Evolutionary conservation across 495 filamentous ascomycete genomes (phyloP), one percentile per base, ranked within the genome.

Genomic region (Trichoderma gamsii): DNA sequence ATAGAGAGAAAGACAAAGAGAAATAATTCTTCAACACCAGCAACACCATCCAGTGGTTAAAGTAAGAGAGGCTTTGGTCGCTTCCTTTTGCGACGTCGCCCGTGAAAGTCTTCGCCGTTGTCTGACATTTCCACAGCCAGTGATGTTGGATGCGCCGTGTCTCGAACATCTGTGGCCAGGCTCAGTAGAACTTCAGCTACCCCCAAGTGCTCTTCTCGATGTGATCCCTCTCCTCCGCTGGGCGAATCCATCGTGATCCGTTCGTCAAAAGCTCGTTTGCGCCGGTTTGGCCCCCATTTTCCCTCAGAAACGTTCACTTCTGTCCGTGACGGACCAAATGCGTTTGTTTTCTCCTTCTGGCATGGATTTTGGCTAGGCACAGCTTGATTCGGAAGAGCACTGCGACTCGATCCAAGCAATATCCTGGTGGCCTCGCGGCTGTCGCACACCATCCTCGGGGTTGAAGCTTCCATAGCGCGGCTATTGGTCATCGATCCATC

Each of bases 241-340:
- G 69, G 72, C 43, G 65, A 77, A 52, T 71, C 75, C 73, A 8
- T 32, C 6, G 12, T 61, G 13, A 2, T 21, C 3, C 11, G 0
- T 4, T 13, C 56, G 16, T 61, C 56, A 16, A 16, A 11, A 13
- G n/a, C 25, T 61, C 56, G 27, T 61, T 25, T 61, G 18, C 56
- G 56, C 4, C 56, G 56, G 0, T 61, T 61, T 2, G 7, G 13
- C 16, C 56, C 9, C 25, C 56, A 61, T 15, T 61, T 61, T 3
- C 7, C 56, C 13, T 61, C 25, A 1, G 56, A 9, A 16, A 13
- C 6, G 8, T 23, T 61, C 25, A 13, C n/a, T 21, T 52, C 49
- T 21, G 49, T 52, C 25, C 49, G 49, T 5, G 25, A 8, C 27
- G 25, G n/a, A 2, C 11, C 25, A 18, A 12, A 23, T 11, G 27